Evolutionary conservation across 1,139 yeast species (phyloP), one percentile per base, ranked within the genome.

Genomic region (Kodamaea suecica): DNA sequence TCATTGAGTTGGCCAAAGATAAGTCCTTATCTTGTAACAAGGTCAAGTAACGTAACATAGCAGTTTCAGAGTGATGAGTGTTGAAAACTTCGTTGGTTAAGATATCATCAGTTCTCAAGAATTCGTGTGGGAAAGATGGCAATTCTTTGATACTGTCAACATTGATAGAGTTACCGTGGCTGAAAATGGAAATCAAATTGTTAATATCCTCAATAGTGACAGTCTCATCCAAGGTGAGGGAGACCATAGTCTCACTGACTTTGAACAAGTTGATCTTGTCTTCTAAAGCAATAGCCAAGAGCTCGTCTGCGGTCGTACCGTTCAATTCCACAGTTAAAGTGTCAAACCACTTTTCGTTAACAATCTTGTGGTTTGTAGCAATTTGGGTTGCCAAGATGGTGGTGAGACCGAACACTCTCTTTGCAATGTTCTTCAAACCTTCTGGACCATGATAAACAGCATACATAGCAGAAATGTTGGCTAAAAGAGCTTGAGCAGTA

Each of bases 361-460:
- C 51, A 32, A 90, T 51, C 31, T 63, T 52, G 57, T 80, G 84
- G 3, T 61, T 49, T 5, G 70, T 55, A 13, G 49, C 39, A 30
- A 87, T 74, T 33, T 72, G 66, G 6, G 70, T 54, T 8, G 95
- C 95, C 43, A 90, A 71, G 23, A 84, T 55, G 3, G 83, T 67
- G 12, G 97, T 85, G 53, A 77, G 70, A 1, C 90, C 87, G 59
- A 82, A 76, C 16, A 88, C 82, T 55, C 95, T 77, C 37, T 66
- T 61, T 12, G 97, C 95, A 48, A 92, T 92, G 42, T 77, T 70
- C 54, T 70, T 75, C 50, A 92, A 72, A n/a, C 97, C 97, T 49
- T 82, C 73, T 21, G 95, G 94, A 27, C 98, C 98, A 55, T 92
- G 98, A 65, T 88, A 92, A 27, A 92, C 95, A 7, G 94, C 97